Evolutionary conservation across 441 rosid species (phyloP), one percentile per base, ranked within the genome.

Genomic region (Aquilaria agallochum): DNA sequence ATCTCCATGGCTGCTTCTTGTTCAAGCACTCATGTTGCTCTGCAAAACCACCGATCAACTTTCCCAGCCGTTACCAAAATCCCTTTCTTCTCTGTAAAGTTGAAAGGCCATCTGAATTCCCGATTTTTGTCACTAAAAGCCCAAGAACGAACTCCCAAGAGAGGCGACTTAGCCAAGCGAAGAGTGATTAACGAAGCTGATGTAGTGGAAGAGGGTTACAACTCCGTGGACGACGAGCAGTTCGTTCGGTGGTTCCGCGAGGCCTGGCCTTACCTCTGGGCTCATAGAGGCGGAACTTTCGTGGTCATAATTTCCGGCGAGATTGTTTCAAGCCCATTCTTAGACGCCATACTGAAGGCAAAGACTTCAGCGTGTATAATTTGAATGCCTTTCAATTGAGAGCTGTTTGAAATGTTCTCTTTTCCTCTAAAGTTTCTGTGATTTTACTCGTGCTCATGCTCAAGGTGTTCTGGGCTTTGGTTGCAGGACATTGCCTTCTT

Each of bases 241-340:
- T 93, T 90, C 68, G 98, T 88, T 57, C 68, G 79, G 79, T 88
- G 97, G 97, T 93, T 93, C 60, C 85, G 92, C 33, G 97, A 93
- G 77, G 98, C 96, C 1, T 93, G 98, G 94, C 97, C 96, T 9
- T 93, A 88, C 71, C 61, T 93, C 31, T 85, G 90, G 84, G 98
- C 97, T 0, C 86, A 89, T 62, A 71, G 96, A 54, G 95, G 92
- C 27, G 73, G 87, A 46, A 87, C 90, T 31, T 94, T 91, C 64
- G 92, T 91, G 31, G 92, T 87, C 46, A 67, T 89, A 58, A 73
- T 94, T 67, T 84, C 96, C 56, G 92, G 89, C 14, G 96, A 84
- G 68, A 78, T 87, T 52, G 80, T 86, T 9, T 59, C 74, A n/a
- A 78, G 96, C 64, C 76, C 83, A n/a, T 77, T 36, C 59, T 80